These are phyloP conservation scores for Tolypocladium amazonense DNA, from an alignment of 2,329 filamentous ascomycete genomes.

Conservation along the genomic window DNA sequence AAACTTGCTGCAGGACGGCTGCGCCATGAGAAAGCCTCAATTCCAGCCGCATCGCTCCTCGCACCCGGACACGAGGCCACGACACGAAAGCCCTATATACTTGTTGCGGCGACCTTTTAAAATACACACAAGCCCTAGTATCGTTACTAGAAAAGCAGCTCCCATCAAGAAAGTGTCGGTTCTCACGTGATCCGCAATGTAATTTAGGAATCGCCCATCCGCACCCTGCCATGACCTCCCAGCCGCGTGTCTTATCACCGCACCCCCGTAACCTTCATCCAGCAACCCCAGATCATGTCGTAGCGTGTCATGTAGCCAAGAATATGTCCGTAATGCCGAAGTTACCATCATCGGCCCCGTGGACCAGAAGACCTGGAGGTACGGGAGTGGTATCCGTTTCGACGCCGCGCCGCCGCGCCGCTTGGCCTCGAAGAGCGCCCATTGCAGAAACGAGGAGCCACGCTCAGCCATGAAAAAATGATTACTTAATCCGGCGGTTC, in stretches of 20 bases:
- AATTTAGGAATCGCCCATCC: constrained; percentile 11
- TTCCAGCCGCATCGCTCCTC: not conserved
- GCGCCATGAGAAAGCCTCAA: not conserved
- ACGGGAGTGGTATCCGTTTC: constrained; percentile 9
- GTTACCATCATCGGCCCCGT: constrained; percentile 15
- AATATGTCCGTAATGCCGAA: constrained; percentile 7
- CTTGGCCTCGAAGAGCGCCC: constrained; percentile 11
- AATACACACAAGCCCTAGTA: not conserved
- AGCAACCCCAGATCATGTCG: constrained; percentile 5
- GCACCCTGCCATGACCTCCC: constrained; percentile 13
- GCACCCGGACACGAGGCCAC: not conserved
- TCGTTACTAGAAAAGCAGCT: not conserved
- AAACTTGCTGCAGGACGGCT: not conserved
- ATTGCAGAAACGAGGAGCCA: constrained; percentile 8
- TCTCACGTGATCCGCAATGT: constrained; percentile 7
- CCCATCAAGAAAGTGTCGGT: not conserved
- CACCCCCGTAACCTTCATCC: constrained; percentile 4
- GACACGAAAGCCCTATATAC: not conserved
- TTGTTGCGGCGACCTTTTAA: not conserved
- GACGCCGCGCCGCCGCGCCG: constrained; percentile 6
- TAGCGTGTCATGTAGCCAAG: constrained; percentile 5
- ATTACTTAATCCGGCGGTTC: constrained; percentile 9
- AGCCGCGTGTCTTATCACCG: constrained; percentile 8
- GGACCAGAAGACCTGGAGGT: constrained; percentile 14
- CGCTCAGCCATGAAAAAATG: constrained; percentile 14